These are phyloP conservation scores for Coemansia sp. DNA, from an alignment of 192 early-diverging fungal species.

Conservation along the genomic window DNA sequence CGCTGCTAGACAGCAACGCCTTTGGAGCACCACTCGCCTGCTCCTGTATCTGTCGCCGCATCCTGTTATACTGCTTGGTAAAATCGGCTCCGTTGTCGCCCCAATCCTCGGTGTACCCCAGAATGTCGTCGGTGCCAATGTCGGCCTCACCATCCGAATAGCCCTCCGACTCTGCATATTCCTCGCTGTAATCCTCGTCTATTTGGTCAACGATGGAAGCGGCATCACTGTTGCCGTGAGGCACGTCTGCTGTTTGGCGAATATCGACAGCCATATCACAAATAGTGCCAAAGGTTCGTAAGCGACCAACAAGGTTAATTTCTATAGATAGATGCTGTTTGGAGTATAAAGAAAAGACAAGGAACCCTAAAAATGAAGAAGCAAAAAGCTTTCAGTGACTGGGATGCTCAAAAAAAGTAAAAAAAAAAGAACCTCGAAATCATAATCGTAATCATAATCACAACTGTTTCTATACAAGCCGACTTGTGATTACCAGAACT, in stretches of 20 bases:
- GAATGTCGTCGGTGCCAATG: constrained; percentile 72
- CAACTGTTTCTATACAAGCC: no score
- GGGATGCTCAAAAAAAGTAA: no score
- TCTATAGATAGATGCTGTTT: no score
- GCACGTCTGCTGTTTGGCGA: background rate
- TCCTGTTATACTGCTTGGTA: constrained; percentile 89
- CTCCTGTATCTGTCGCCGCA: constrained; percentile 68
- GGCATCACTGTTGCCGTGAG: background rate
- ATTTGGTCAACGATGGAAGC: background rate
- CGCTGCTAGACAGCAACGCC: background rate
- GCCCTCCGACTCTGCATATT: constrained; percentile 11
- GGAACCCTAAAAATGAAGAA: no score
- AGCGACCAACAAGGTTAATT: no score
- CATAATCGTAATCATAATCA: no score
- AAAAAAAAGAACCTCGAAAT: no score
- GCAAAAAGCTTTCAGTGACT: no score
- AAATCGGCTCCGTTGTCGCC: constrained; percentile 83
- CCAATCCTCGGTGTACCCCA: constrained; percentile 80
- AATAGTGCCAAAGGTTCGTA: background rate
- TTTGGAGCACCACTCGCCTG: constrained; percentile 14
- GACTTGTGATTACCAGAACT: no score
- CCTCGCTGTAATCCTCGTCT: constrained; percentile 10
- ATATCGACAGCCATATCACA: constrained; percentile 3
- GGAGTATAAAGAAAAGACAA: no score
- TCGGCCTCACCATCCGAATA: constrained; percentile 48